Percentiles rank a stretch among this genome's conserved stretches.
phyloP scores from a whole-genome alignment of 2,329 filamentous ascomycete species.

The Aspergillus puulaauensis region DNA sequence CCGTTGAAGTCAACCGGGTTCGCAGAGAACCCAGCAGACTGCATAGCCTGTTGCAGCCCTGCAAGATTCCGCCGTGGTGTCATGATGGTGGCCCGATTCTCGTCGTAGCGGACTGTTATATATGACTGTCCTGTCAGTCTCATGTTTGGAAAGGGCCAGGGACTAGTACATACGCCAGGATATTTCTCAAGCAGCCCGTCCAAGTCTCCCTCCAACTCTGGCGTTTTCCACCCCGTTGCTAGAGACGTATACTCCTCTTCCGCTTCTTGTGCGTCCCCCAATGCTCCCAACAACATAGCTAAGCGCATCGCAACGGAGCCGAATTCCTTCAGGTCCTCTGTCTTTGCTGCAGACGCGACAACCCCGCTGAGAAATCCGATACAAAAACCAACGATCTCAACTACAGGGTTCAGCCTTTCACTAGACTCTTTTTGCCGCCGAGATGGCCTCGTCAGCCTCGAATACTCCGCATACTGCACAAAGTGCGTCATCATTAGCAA shows the following conservation, averaged over 20 bases:
- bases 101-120: slow-evolving; percentile 17
- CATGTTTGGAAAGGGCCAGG: too few species aligned
- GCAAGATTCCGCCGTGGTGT: slow-evolving; percentile 7
- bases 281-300: slow-evolving; percentile 13
- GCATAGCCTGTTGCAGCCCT: slow-evolving; percentile 11
- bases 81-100: slow-evolving; percentile 18
- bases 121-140: slow-evolving; percentile 13
- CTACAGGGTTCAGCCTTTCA: not conserved
- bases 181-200: not conserved
- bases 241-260: slow-evolving; percentile 18
- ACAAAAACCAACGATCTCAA: slow-evolving; percentile 19
- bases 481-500: slow-evolving; percentile 21
- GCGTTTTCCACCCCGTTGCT: slow-evolving; percentile 12
- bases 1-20: slow-evolving; percentile 19
- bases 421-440: not conserved
- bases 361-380: slow-evolving; percentile 19
- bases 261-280: slow-evolving; percentile 17
- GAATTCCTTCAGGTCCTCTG: slow-evolving; percentile 3
- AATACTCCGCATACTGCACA: slow-evolving; percentile 15
- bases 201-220: not conserved
- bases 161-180: slow-evolving; percentile 10
- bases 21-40: slow-evolving; percentile 11
- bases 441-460: not conserved
- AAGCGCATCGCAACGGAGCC: slow-evolving; percentile 16
- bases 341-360: slow-evolving; percentile 8